Evolutionary conservation across 306 rosid species (phyloP).

Genomic region (Acacia crassicarpa): DNA sequence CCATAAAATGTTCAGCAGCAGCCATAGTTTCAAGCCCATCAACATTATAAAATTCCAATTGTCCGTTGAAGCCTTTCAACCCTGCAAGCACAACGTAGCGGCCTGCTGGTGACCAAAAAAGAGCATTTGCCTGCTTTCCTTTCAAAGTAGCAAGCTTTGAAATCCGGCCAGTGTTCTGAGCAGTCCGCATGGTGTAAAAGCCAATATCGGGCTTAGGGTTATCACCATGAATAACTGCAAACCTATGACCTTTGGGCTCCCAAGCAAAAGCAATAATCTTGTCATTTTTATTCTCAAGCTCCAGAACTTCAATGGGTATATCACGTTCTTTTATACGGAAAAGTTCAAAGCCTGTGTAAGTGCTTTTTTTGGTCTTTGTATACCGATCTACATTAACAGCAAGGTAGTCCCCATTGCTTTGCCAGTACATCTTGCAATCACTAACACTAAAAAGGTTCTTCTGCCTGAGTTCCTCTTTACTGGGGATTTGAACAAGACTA

Average conservation of each 20-base stretch:
- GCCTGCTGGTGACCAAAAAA: conserved; percentile 87
- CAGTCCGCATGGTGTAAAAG: conserved; percentile 68
- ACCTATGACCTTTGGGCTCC: conserved; percentile 93
- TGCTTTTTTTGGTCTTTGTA: conserved; percentile 74
- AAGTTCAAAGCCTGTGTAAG: conserved; percentile 84
- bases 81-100: conserved; percentile 77
- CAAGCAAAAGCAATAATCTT: conserved; percentile 92
- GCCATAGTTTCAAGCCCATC: conserved; percentile 90
- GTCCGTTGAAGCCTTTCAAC: conserved; percentile 72
- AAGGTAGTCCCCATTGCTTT: conserved; percentile 88
- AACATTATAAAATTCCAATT: conserved; percentile 73
- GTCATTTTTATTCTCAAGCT: conserved; percentile 86
- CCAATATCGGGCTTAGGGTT: conserved; percentile 79
- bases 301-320: conserved; percentile 83
- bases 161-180: conserved; percentile 66
- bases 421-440: conserved; percentile 95
- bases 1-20: conserved; percentile 76
- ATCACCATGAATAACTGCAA: conserved; percentile 82
- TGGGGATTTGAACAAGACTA: conserved; percentile 80
- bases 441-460: conserved; percentile 82
- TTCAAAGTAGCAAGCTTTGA: conserved; percentile 77
- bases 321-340: conserved; percentile 82
- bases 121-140: conserved; percentile 87
- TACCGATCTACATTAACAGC: conserved; percentile 81
- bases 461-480: conserved; percentile 80